Evolutionary conservation across 192 early-diverging fungal genomes (phyloP).

Genomic region (Podila clonocystis): DNA sequence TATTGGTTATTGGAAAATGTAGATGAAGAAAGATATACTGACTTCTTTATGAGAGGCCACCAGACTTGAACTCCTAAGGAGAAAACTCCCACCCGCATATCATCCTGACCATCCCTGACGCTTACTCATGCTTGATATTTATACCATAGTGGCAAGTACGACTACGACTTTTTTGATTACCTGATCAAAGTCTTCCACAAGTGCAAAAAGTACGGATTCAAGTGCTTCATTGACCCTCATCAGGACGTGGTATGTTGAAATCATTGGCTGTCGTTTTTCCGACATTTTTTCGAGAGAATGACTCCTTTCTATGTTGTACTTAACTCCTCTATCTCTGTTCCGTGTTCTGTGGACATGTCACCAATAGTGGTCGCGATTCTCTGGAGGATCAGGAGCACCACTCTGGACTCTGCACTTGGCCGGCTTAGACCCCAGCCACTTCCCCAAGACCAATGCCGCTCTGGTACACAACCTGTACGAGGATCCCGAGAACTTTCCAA

Average conservation of each 20-base stretch:
- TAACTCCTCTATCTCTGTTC: too few relatives aligned
- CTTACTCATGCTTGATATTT: not conserved
- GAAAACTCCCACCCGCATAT: too few relatives aligned
- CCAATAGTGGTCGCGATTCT: slow-evolving; percentile 64
- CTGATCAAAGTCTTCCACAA: slow-evolving; percentile 58
- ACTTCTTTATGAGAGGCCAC: too few relatives aligned
- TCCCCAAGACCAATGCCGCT: slow-evolving; percentile 59
- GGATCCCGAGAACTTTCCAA: slow-evolving; percentile 58
- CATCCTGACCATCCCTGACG: too few relatives aligned
- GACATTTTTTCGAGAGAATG: too few relatives aligned
- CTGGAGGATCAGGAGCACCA: slow-evolving; percentile 68
- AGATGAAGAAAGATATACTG: too few relatives aligned
- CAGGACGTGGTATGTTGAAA: slow-evolving; percentile 61
- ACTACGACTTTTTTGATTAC: slow-evolving; percentile 64
- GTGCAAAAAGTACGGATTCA: slow-evolving; percentile 56
- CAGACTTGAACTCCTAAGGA: too few relatives aligned
- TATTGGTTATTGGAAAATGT: too few relatives aligned
- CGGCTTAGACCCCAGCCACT: slow-evolving; percentile 57
- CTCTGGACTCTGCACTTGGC: slow-evolving; percentile 62
- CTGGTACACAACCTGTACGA: slow-evolving; percentile 61
- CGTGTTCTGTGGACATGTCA: too few relatives aligned
- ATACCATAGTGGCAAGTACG: slow-evolving; percentile 59
- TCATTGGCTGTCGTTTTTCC: not conserved
- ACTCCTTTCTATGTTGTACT: too few relatives aligned
- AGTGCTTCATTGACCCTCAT: slow-evolving; percentile 67